Base-by-base conservation (phyloP, 345 rosid species). In the Physaria fendleri region DNA sequence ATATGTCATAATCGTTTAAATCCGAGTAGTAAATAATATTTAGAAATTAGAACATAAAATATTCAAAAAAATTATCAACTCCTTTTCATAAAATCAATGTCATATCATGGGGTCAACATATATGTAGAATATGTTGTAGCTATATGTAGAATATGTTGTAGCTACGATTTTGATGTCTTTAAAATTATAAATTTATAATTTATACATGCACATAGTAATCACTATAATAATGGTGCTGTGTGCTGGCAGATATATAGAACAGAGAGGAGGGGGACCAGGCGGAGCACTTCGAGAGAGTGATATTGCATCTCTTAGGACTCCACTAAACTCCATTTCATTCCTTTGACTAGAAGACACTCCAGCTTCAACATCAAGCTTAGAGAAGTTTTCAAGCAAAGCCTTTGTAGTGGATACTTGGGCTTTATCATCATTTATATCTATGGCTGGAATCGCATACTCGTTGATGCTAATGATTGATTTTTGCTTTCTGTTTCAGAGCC, bases 401-500 rank as follows among this genome's bases (percentile, higher is more conserved):
- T 72, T 77, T 25, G 88, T 66, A 8, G 88, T 60, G 40, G 95
- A 71, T 34, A 68, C 61, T 50, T 72, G 85, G 45, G 79, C 56
- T 18, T 74, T 69, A 8, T 71, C 75, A 44, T 62, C 76, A 21
- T 47, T 62, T 62, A 79, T 71, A 87, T 74, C 96, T 89, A 94
- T 27, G 93, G 95, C 66, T 90, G 96, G 72, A 79, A 85, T 72
- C 96, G 84, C 71, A 76, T 75, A 75, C 99, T 87, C 12, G 81
- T 74, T 0, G 97, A 90, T 32, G 96, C 78, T 59, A 82, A 8
- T 57, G 96, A 87, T 24, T 84, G 71, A 62, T 59, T 82, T 61
- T 94, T 97, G 33, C 79, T 78, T 29, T 90, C 99, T 11, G 93
- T 71, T 49, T 84, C 99, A 15, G 97, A 90, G 68, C 83, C 74